These are phyloP conservation scores for Eimeria maxima DNA, from an alignment of 169 alveolate species.

Conservation along the genomic window DNA sequence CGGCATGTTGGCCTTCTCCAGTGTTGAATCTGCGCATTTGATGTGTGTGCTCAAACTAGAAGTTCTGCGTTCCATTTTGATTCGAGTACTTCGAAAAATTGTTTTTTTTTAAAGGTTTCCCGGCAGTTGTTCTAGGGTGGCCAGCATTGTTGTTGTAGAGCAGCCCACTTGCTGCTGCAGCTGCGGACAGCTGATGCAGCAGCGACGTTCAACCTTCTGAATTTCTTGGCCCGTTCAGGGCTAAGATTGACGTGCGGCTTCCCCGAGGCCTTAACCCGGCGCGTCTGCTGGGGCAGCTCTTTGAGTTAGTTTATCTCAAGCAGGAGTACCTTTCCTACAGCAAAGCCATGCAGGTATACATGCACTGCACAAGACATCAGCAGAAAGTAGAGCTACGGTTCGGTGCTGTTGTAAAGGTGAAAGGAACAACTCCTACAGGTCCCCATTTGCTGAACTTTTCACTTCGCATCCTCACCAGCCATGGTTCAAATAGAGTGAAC, in stretches of 20 bases:
- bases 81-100: too few species aligned
- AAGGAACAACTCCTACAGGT: too few species aligned
- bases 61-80: too few species aligned
- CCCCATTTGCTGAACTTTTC: too few species aligned
- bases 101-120: neutral
- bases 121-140: neutral
- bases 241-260: constrained; percentile 57
- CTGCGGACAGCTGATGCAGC: too few species aligned
- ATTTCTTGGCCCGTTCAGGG: neutral
- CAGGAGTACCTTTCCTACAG: constrained; percentile 29
- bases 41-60: too few species aligned
- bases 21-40: too few species aligned
- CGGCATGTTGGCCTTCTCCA: too few species aligned
- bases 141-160: neutral
- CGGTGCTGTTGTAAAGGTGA: too few species aligned
- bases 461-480: too few species aligned
- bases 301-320: constrained; percentile 54
- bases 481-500: too few species aligned
- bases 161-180: too few species aligned
- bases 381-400: neutral
- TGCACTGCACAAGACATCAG: neutral
- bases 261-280: constrained; percentile 48
- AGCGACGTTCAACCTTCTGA: neutral
- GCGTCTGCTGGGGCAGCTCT: constrained; percentile 44
- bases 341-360: constrained; percentile 56